Evolutionary conservation across 2,329 filamentous ascomycete species (phyloP), one percentile per base, ranked within the genome.

Genomic region (Aspergillus brasiliensis): DNA sequence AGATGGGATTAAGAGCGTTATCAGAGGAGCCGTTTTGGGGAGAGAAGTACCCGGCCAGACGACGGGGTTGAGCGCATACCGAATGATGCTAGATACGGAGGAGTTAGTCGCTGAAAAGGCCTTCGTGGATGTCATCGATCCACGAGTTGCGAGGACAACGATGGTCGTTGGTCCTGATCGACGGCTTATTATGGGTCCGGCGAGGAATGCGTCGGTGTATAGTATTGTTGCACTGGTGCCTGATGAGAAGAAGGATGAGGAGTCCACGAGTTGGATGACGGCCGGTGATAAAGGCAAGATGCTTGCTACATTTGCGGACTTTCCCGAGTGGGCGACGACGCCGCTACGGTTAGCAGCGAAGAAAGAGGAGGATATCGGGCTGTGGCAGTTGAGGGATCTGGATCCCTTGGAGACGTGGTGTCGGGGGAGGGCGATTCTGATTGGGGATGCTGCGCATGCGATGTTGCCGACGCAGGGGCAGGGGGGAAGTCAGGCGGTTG

Each of bases 121-220:
- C 0, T 70, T 71, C 8, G 67, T 64, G 69, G 49, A 68, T 1
- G 64, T 71, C 3, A 71, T 80, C n/a, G 67, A 79, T 15, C 75
- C 77, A n/a, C 60, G 66, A 13, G 68, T 75, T 4, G 71, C 78
- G 1, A 73, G 72, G 53, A 82, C 80, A 2, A 78, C 78, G 1
- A 82, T 82, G 80, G 69, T 82, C 2, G 69, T 82, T 58, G 79
- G 74, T 0, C 76, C 80, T 28, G 71, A 77, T 27, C 68, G 73
- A 19, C 70, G 78, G 13, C 62, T 80, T n/a, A 75, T 82, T 37
- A 81, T 82, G 78, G 80, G 80, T 2, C 80, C 80, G 1, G 78
- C 75, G 0, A 68, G 80, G 5, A 67, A 75, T 13, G 76, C 75
- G 0, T 68, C 74, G 3, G 63, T 82, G 0, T 81, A 77, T 60